These are phyloP conservation scores for Limonium bicolor DNA, from an alignment of 148 eudicot species.

Conservation along the genomic window DNA sequence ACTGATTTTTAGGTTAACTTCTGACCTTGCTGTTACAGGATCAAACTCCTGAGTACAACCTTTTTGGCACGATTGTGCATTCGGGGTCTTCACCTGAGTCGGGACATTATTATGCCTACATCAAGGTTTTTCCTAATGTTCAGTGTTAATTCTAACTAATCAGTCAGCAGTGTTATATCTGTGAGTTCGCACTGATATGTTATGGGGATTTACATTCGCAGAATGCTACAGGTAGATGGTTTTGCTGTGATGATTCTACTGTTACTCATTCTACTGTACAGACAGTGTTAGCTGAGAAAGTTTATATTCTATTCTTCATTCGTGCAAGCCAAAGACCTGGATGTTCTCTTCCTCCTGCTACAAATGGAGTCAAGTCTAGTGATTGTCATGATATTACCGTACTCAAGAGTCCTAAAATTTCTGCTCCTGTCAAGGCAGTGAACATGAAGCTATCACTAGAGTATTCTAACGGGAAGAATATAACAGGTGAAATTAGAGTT, in stretches of 20 bases:
- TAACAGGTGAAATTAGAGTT: constrained; percentile 18
- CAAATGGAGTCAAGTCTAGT: constrained; percentile 42
- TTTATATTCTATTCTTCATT: constrained; percentile 83
- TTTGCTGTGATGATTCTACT: constrained; percentile 88
- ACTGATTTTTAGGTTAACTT: not conserved
- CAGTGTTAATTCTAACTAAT: too few relatives aligned
- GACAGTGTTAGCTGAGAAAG: constrained; percentile 89
- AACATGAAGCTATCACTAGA: constrained; percentile 12
- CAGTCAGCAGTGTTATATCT: not conserved
- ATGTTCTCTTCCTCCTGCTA: constrained; percentile 19
- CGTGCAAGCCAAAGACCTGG: constrained; percentile 59
- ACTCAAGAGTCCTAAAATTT: constrained; percentile 12
- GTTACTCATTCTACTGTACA: constrained; percentile 54
- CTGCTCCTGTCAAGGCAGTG: constrained; percentile 13
- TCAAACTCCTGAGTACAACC: constrained; percentile 66
- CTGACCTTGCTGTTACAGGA: constrained; percentile 40
- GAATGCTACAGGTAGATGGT: constrained; percentile 90
- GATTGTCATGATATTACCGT: constrained; percentile 28
- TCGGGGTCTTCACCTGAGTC: constrained; percentile 92
- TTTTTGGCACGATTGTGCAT: constrained; percentile 94
- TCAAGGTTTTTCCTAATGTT: constrained; percentile 55
- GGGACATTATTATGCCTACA: constrained; percentile 94
- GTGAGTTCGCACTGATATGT: not conserved
- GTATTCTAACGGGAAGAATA: constrained; percentile 16
- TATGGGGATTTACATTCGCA: constrained; percentile 20